phyloP scores from a whole-genome alignment of 2,329 filamentous ascomycete species.

The Penicillium concentricum region DNA sequence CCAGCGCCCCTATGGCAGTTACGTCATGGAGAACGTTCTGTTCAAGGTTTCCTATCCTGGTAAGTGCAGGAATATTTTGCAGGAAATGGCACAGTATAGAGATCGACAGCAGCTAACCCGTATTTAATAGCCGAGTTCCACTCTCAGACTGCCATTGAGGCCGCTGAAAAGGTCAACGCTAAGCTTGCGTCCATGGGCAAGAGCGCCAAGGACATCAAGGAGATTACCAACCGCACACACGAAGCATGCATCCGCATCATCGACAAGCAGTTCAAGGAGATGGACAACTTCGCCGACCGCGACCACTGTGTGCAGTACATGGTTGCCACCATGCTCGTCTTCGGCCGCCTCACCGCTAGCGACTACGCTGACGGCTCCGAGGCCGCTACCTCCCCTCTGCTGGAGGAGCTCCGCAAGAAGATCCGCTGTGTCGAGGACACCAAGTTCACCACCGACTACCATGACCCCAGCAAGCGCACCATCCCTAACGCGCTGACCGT shows the following conservation, averaged over 20 bases:
- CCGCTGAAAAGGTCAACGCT: constrained; percentile 81
- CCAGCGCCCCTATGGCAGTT: constrained; percentile 93
- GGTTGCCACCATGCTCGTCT: constrained; percentile 93
- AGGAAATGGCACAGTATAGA: neutral
- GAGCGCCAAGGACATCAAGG: constrained; percentile 89
- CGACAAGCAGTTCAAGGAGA: constrained; percentile 99
- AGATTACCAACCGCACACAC: constrained; percentile 90
- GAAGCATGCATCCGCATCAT: constrained; percentile 99
- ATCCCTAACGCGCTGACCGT: constrained; percentile 97
- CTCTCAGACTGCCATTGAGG: constrained; percentile 96
- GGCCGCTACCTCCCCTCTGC: constrained; percentile 82
- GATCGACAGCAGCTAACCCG: neutral
- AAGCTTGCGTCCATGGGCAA: constrained; percentile 83
- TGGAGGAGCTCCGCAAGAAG: constrained; percentile 88
- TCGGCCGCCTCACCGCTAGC: constrained; percentile 85
- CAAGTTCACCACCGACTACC: constrained; percentile 92
- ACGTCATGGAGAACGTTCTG: constrained; percentile 99
- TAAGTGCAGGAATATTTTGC: constrained; percentile 43
- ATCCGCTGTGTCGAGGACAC: constrained; percentile 97
- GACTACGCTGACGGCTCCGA: constrained; percentile 94
- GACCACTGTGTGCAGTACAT: constrained; percentile 99
- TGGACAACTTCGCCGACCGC: constrained; percentile 99
- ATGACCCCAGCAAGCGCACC: constrained; percentile 86
- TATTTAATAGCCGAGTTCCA: constrained; percentile 76
- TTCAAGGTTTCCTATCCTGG: constrained; percentile 99